Evolutionary conservation across 176 grass and related monocot genomes (phyloP), one percentile per base, ranked within the genome.

Genomic region (Aechmea fasciata): DNA sequence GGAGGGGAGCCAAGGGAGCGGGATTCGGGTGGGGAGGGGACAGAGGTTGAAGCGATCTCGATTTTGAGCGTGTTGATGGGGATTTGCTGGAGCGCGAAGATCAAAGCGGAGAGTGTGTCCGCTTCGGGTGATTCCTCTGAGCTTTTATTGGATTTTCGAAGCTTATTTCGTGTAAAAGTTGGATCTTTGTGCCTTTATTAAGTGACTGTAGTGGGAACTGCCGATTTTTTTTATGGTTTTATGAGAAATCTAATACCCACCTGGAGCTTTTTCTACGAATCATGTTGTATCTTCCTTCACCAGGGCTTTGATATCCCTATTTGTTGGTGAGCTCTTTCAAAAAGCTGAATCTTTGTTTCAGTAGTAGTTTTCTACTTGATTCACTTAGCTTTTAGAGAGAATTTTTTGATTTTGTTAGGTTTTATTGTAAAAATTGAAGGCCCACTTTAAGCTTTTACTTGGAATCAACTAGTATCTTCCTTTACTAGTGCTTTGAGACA

Each of bases 21-120:
- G 33, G 33, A 2, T 19, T 22, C 17, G 0, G 17, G 8, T 2
- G 14, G 2, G 20, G 20, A 18, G 4, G 55, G 55, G 55, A 22
- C 55, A 19, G 55, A 61, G 2, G 55, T 18, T 2, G 20, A 10
- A 7, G 13, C 55, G 55, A 61, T 17, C 55, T 61, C 55, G 55
- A 9, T 61, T 61, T 18, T 20, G 9, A 61, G 55, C 17, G 55
- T 61, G 15, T 61, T 19, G 62, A 96, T 96, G 91, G 91, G 91
- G 78, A 96, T 82, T 78, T 96, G 91, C 77, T 87, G 79, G 66
- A 74, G 91, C 73, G 70, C 78, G 63, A 75, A 75, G 81, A 88
- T 90, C 77, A 94, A 94, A 75, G 83, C 83, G 63, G 87, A 85
- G 66, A 96, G 80, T 67, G 33, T 73, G 23, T 80, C 75, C 69